These are phyloP conservation scores for Pyrenophora graminea DNA, from an alignment of 2,329 filamentous ascomycete species.

Conservation along the genomic window DNA sequence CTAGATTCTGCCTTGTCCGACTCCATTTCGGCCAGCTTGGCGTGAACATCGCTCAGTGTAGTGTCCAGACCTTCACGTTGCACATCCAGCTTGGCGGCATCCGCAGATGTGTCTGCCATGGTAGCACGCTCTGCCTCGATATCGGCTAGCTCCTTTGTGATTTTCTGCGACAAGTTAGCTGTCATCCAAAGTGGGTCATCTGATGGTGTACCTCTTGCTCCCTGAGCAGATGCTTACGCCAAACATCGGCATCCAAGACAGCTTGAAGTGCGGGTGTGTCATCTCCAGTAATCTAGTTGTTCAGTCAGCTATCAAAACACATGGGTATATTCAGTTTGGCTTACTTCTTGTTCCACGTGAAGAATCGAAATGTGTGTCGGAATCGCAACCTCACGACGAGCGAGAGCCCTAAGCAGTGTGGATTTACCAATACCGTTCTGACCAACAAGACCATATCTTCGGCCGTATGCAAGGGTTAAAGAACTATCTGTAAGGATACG, in stretches of 20 bases:
- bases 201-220: conserved; percentile 74
- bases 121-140: conserved; percentile 77
- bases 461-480: conserved; percentile 86
- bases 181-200: background rate
- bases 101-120: conserved; percentile 88
- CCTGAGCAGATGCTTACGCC: conserved; percentile 90
- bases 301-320: conserved; percentile 11
- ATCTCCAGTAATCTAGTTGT: conserved; percentile 78
- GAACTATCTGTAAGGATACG: conserved; percentile 91
- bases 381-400: conserved; percentile 89
- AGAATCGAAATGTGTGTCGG: conserved; percentile 98
- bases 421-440: conserved; percentile 93
- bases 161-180: conserved; percentile 61
- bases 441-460: conserved; percentile 95
- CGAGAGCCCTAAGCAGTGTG: conserved; percentile 89
- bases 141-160: conserved; percentile 72
- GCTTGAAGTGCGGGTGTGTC: conserved; percentile 94
- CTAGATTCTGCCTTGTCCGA: conserved; percentile 97
- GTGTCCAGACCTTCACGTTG: conserved; percentile 89
- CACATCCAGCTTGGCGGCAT: conserved; percentile 81
- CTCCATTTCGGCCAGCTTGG: conserved; percentile 96
- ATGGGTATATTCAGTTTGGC: conserved; percentile 15
- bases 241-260: conserved; percentile 95
- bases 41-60: conserved; percentile 87
- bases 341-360: conserved; percentile 95